Base-by-base conservation (phyloP, 805 yeast species). In the Candida tallmaniae region DNA sequence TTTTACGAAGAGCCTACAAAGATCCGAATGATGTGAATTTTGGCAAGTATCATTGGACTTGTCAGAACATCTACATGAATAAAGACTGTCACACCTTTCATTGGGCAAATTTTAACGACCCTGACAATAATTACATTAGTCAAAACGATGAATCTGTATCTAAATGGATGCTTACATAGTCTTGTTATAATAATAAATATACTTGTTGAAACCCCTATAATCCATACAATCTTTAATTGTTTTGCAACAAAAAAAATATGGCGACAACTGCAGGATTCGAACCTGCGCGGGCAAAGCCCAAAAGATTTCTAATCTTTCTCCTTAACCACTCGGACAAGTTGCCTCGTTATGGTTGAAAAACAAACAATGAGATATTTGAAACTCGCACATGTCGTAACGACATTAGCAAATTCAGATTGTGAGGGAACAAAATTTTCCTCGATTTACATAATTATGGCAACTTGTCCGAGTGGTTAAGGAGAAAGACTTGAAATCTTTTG, bases 1-100 rank as follows among this genome's bases (percentile, higher is more conserved):
- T 69, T 6, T 52, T 83, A 14, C 60, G 88, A 30, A 60, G 86
- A 36, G 62, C 81, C 19, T 72, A 57, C 42, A 75, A 73, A 40
- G 60, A 62, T 7, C 17, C 31, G 3, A 15, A 28, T 4, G 60
- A 65, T 1, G 47, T 54, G 9, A 59, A 60, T 8, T 58, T 76
- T 37, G 83, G 83, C 4, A 65, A 66, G 35, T 83, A 83, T 46
- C 70, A 79, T 15, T 83, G 90, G 89, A 63, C 68, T 45, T 83
- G 93, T 46, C 69, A 70, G 36, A 56, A 67, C 5, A 51, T 59
- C 15, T 74, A 72, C 44, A 51, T 48, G 29, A 65, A 63, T 27
- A 57, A 59, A 22, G 72, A 68, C 16, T 77, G 83, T 40, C 56
- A 67, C 2, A 66, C 72, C 1, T 68, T 71, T 31, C 59, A 68